Base-by-base conservation (phyloP, 139 green algal genomes). In the Pleodorina starrii region DNA sequence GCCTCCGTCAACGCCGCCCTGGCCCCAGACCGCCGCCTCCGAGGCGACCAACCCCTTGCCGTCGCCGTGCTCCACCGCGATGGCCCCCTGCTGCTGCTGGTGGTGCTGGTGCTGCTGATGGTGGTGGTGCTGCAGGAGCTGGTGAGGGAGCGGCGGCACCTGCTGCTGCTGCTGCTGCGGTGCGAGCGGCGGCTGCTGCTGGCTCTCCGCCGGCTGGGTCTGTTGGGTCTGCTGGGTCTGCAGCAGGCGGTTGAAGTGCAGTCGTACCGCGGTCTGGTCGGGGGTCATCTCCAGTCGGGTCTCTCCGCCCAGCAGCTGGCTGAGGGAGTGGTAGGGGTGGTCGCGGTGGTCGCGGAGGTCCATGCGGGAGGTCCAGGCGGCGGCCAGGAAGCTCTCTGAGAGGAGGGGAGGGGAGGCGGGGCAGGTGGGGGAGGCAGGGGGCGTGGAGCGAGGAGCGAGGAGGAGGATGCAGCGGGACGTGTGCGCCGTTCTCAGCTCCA, bases 351-450 rank as follows among this genome's bases (percentile, higher is more conserved):
- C 46, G 11, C 44, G 75, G 46, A 60, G 48, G n/a, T 68, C 46
- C 46, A 66, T 83, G 44, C 75, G 75, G 27, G 75, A 60, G 19
- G 16, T 43, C 75, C 75, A 83, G 32, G 75, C 75, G 16, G 75
- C 75, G 29, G 46, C 44, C 44, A 83, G 27, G 48, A 66, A 83
- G 75, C 16, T 66, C 75, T 83, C 75, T 81, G 42, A 17, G 42
- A 51, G 40, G 14, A 51, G 23, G 71, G 40, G 40, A 6, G 29
- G 21, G 73, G 40, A 21, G 40, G 21, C 17, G 27, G 7, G 44
- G 42, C 43, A 59, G 42, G 25, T 66, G 7, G 54, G n/a, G n/a
- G n/a, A n/a, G n/a, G n/a, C n/a, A n/a, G n/a, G n/a, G n/a, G n/a
- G n/a, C n/a, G n/a, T n/a, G n/a, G n/a, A n/a, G n/a, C n/a, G n/a